Evolutionary conservation across 208 protist species (phyloP).

Genomic region (Leptomonas seymouri): DNA sequence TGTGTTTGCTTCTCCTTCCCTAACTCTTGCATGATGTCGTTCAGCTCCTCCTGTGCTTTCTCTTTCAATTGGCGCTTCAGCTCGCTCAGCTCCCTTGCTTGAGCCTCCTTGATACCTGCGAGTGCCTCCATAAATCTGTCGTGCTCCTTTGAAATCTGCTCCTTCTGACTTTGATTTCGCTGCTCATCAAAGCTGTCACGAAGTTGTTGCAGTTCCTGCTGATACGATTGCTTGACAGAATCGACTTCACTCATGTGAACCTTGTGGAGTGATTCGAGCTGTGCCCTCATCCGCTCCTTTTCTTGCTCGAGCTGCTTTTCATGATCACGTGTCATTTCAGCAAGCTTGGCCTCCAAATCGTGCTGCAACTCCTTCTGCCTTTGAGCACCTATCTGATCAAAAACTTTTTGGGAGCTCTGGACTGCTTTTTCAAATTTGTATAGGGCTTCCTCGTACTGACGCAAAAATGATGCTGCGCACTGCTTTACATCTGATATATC

Average conservation of each 20-base stretch:
- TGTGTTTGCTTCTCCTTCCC: constrained; percentile 35
- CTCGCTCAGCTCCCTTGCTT: constrained; percentile 46
- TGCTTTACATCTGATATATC: constrained; percentile 25
- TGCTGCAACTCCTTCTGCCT: constrained; percentile 32
- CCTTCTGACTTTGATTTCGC: constrained; percentile 16
- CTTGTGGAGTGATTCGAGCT: constrained; percentile 23
- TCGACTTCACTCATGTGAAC: constrained; percentile 18
- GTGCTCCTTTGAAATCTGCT: constrained; percentile 31
- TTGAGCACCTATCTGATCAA: constrained; percentile 22
- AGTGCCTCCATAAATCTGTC: constrained; percentile 29
- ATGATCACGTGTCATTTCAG: constrained; percentile 21
- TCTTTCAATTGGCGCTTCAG: constrained; percentile 49
- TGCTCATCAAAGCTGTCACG: constrained; percentile 24
- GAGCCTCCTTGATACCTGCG: constrained; percentile 25
- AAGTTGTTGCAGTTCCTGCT: constrained; percentile 27
- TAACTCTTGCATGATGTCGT: constrained; percentile 49
- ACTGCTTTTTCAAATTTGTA: constrained; percentile 29
- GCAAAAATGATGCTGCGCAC: constrained; percentile 22
- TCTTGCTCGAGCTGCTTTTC: constrained; percentile 24
- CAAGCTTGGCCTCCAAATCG: constrained; percentile 28
- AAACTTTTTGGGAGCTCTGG: constrained; percentile 27
- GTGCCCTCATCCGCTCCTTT: constrained; percentile 16
- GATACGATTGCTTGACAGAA: constrained; percentile 18
- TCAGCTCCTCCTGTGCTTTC: constrained; percentile 59
- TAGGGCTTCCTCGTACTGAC: constrained; percentile 34